These are phyloP conservation scores for Corymbia citriodora DNA, from an alignment of 441 rosid genomes.

Conservation along the genomic window DNA sequence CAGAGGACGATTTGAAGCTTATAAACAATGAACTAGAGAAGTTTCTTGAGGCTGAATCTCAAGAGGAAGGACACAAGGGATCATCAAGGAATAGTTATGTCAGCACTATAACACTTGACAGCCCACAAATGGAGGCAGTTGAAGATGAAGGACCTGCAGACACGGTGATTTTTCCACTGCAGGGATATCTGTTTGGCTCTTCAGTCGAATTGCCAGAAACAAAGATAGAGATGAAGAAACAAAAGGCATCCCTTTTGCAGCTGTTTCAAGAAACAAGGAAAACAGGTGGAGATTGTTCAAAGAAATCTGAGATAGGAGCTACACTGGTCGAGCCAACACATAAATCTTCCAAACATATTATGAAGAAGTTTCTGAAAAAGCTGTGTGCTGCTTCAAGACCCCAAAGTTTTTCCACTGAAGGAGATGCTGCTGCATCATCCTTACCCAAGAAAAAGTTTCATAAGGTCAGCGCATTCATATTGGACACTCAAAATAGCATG, in stretches of 20 bases:
- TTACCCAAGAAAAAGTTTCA: slow-evolving; percentile 49
- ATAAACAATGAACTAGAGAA: slow-evolving; percentile 60
- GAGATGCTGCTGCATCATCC: slow-evolving; percentile 22
- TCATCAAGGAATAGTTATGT: slow-evolving; percentile 64
- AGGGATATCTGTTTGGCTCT: slow-evolving; percentile 78
- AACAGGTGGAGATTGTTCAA: slow-evolving; percentile 26
- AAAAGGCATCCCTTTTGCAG: slow-evolving; percentile 63
- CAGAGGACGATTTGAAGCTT: slow-evolving; percentile 57
- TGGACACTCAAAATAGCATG: neutral
- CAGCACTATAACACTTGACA: slow-evolving; percentile 47
- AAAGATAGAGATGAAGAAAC: slow-evolving; percentile 39
- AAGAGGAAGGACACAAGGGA: slow-evolving; percentile 49
- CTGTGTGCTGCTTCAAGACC: slow-evolving; percentile 34
- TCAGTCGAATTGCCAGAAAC: slow-evolving; percentile 49
- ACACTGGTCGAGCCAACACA: slow-evolving; percentile 35
- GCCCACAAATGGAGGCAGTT: slow-evolving; percentile 39
- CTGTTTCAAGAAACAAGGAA: slow-evolving; percentile 52
- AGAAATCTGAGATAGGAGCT: slow-evolving; percentile 31
- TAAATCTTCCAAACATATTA: slow-evolving; percentile 45
- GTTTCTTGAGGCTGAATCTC: slow-evolving; percentile 74
- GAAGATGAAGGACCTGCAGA: slow-evolving; percentile 34
- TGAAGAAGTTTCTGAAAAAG: slow-evolving; percentile 61
- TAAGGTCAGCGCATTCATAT: slow-evolving; percentile 40
- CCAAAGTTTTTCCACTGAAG: slow-evolving; percentile 3
- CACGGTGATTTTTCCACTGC: slow-evolving; percentile 56